These are phyloP conservation scores for Chlamydomonas sphaeroides DNA, from an alignment of 139 green algal genomes.

Conservation along the genomic window DNA sequence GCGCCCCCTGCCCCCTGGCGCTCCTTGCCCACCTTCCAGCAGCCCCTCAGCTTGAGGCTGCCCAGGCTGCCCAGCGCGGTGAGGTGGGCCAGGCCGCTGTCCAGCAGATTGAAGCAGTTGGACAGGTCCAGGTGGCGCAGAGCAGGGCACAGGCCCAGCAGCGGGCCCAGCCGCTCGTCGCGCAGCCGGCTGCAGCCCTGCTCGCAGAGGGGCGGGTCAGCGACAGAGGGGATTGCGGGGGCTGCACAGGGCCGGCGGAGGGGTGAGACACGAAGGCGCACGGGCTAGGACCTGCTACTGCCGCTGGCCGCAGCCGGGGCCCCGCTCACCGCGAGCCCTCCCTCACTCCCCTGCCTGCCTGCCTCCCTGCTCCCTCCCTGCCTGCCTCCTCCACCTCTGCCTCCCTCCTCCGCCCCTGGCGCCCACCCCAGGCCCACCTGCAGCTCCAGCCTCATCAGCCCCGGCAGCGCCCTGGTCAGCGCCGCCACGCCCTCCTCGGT, in stretches of 20 bases:
- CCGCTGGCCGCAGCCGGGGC: too few species aligned
- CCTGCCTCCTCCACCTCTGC: too few species aligned
- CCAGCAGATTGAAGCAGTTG: constrained; percentile 37
- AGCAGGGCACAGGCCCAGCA: neutral
- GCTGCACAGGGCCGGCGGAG: too few species aligned
- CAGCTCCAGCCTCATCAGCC: neutral
- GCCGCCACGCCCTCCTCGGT: constrained; percentile 29
- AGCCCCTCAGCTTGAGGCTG: constrained; percentile 13
- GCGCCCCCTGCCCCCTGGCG: neutral
- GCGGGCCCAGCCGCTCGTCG: neutral
- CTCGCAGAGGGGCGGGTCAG: too few species aligned
- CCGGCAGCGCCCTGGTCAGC: neutral
- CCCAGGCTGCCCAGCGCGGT: neutral
- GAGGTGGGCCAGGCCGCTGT: neutral
- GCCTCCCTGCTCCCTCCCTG: too few species aligned
- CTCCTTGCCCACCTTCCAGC: constrained; percentile 22
- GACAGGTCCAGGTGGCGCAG: constrained; percentile 14
- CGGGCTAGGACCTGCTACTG: too few species aligned
- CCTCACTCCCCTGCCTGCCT: too few species aligned
- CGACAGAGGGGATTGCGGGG: too few species aligned
- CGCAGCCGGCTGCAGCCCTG: constrained; percentile 29
- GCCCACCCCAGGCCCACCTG: neutral
- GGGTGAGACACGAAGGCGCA: too few species aligned
- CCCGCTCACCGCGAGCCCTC: too few species aligned
- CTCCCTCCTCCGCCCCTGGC: too few species aligned